Base-by-base conservation (phyloP, 164 flowering plant species). In the Dillenia turbinata region DNA sequence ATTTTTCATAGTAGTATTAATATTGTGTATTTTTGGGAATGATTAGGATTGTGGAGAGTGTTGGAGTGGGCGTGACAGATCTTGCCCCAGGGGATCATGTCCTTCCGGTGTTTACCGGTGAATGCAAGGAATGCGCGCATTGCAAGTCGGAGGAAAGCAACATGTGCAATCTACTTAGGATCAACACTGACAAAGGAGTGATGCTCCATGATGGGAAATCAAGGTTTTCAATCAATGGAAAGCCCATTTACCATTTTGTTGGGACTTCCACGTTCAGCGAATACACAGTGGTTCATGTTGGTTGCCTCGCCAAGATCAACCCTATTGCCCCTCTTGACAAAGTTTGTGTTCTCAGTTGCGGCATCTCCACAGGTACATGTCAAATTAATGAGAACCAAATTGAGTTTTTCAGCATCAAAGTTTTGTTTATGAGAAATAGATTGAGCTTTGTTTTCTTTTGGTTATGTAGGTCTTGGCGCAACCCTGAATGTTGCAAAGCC, bases 251-350 rank as follows among this genome's bases (percentile, higher is more conserved):
- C 22, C 86, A 87, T 57, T 87, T 85, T 62, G 65, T 87, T 11
- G 88, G 93, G 2, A 87, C 93, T 2, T 85, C 93, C 55, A 87
- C 89, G 12, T 87, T 87, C 54, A 87, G 92, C 26, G 83, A 85
- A 52, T 87, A 84, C 83, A 87, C 86, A 1, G 87, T 87, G 12
- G 70, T 81, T 17, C 93, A 83, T 64, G 79, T 65, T 26, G 90
- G 88, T 8, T 83, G 88, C 60, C 45, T 88, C 2, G 89, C 83
- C 54, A 88, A 87, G 81, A 82, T 87, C 73, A 81, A 85, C 44
- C 90, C 88, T 0, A 12, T 13, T 10, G 85, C 85, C 14, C 85
- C 88, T 12, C 74, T 84, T 12, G 84, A 84, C 72, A 19, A 19
- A 26, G 87, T 82, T 24, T 83, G 87, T 50, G 58, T 84, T 33